Base-by-base conservation (phyloP, 257 asterid genomes). In the Rhazya stricta region DNA sequence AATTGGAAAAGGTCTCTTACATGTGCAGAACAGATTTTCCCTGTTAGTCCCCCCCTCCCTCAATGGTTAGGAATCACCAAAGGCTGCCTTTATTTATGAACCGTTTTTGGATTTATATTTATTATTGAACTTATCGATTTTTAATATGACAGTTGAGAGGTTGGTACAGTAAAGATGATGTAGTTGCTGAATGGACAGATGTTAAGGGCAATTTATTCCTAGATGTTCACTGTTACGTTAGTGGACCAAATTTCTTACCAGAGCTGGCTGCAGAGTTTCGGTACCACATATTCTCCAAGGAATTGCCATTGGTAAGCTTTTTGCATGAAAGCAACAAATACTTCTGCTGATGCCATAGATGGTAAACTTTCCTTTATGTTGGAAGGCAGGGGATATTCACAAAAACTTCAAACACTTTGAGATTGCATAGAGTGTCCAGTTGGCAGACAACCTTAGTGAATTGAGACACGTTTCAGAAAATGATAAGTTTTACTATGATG, bases 261-360 rank as follows among this genome's bases (percentile, higher is more conserved):
- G 94, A 90, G 75, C 54, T 91, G 77, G 84, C 96, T 76, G 98
- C 98, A n/a, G 98, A 91, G 79, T 82, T 91, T 42, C 85, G 98
- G 82, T 94, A 94, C 90, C 90, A 89, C 60, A 91, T 94, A 18
- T 91, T 94, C 90, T 91, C 98, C 77, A 91, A 94, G 85, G 98
- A 94, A 79, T 73, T 94, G 89, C 97, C 98, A 56, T 46, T 94
- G 91, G 98, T 91, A 77, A 84, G 85, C 25, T 25, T 43, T 13
- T 43, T 29, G 15, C 25, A 11, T 43, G 11, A 27, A 15, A 15
- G 25, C 9, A 32, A 69, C 37, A 43, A 67, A 21, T 16, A 48
- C 54, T 48, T 48, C 15, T 15, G 16, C 2, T 13, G 54, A 15
- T 15, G 54, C 54, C 5, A 48, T 12, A 48, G 19, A 48, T 15